Conservation (phyloP, 164 flowering plant species). For the Litsea cubeba region DNA sequence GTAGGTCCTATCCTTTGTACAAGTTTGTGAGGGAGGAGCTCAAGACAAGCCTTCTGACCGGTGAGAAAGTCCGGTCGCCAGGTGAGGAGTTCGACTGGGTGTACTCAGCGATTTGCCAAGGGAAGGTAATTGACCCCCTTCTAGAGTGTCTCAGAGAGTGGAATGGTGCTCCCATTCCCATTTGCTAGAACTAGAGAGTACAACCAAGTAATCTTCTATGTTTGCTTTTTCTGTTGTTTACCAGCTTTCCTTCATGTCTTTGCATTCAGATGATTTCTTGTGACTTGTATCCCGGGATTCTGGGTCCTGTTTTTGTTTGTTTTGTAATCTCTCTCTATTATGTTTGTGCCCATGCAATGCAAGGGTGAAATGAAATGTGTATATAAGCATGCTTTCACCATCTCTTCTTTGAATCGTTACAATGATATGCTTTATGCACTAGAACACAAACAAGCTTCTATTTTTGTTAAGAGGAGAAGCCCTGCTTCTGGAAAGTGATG, state of each 20-base stretch:
- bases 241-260: background rate
- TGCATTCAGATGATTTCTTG: background rate
- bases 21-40: slow-evolving; percentile 51
- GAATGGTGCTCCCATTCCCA: slow-evolving; percentile 59
- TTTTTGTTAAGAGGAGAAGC: background rate
- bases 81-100: slow-evolving; percentile 59
- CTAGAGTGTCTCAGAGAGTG: slow-evolving; percentile 46
- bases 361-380: slow-evolving; percentile 2
- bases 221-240: background rate
- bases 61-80: slow-evolving; percentile 45
- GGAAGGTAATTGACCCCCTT: slow-evolving; percentile 50
- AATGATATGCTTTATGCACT: background rate
- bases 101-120: slow-evolving; percentile 43
- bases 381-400: slow-evolving; percentile 1
- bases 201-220: background rate
- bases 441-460: background rate
- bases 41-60: slow-evolving; percentile 37
- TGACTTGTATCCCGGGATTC: background rate
- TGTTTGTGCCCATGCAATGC: background rate
- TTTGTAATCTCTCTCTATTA: background rate
- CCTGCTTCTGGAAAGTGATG: background rate
- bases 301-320: slow-evolving; percentile 1
- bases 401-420: background rate
- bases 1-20: slow-evolving; percentile 57
- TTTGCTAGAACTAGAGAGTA: slow-evolving; percentile 22